Evolutionary conservation across 2,329 filamentous ascomycete species (phyloP), one percentile per base, ranked within the genome.

Genomic region (Apiospora sp.): DNA sequence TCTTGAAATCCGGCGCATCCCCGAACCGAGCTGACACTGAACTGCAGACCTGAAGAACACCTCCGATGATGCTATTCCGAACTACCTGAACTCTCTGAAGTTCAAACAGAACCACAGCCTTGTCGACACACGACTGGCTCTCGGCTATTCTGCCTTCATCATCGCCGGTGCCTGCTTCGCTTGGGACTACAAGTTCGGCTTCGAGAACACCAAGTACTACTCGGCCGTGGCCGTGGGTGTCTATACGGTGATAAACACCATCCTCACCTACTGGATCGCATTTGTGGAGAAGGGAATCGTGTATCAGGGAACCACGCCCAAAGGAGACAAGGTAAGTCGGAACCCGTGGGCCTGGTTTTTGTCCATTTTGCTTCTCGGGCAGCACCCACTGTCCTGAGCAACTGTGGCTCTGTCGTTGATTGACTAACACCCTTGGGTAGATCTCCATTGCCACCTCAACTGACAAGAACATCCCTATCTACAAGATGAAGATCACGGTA

Each of bases 171-270:
- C 91, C 74, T 95, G 94, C 78, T 98, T 98, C 87, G 91, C 90
- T 75, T 95, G 94, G 85, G 96, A 99, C 87, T 97, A 94, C 86
- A 94, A 94, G 80, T 87, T 95, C 68, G 96, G 95, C 77, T 98
- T 96, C 88, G 94, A 98, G 75, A 86, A 84, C 74, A 98, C 95
- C 24, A 97, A 96, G 83, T 85, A 88, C 75, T 96, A 92, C 85
- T 97, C 96, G 0, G 89, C 93, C 3, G 89, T 87, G 51, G 96
- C 96, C 4, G 96, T 98, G 5, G 87, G 88, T 14, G 80, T 92
- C 22, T 99, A 99, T 85, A 91, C 94, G 58, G 70, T 93, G 2
- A 84, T 99, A 69, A 98, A 98, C 81, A 87, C 89, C 43, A 86
- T 88, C 2, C 88, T 98, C 77, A 95, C 94, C 49, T 75, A 91